These are phyloP conservation scores for Ophiostoma ulmi DNA, from an alignment of 2,329 filamentous ascomycete genomes.

Conservation along the genomic window DNA sequence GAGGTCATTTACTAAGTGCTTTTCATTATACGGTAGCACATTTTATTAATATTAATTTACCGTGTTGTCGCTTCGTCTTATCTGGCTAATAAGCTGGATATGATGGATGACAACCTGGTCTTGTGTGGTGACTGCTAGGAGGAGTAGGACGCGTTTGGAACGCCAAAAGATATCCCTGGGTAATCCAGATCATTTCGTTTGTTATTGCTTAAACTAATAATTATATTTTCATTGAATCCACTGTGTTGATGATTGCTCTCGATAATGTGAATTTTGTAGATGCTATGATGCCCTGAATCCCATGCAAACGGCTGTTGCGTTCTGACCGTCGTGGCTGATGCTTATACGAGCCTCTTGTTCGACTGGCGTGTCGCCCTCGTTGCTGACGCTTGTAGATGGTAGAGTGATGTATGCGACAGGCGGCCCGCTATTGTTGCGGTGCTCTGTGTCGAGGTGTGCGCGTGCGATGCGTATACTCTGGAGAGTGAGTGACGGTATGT, in stretches of 20 bases:
- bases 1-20: conserved; percentile 34
- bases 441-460: not conserved
- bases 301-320: conserved; percentile 66
- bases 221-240: not conserved
- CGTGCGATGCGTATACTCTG: conserved; percentile 51
- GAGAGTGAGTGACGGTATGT: conserved; percentile 51
- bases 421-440: conserved; percentile 33
- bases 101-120: not conserved
- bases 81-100: not conserved
- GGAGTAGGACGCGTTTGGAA: conserved; percentile 21
- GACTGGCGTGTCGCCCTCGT: not conserved
- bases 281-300: conserved; percentile 34
- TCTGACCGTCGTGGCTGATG: conserved; percentile 83
- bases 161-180: conserved; percentile 26
- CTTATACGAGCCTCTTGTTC: conserved; percentile 62
- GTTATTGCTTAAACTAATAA: conserved; percentile 21
- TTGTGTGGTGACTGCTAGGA: not conserved
- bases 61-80: not conserved
- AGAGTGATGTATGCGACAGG: conserved; percentile 42
- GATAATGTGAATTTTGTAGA: not conserved
- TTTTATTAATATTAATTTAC: conserved; percentile 1
- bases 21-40: not conserved
- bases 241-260: no score
- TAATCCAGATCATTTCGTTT: conserved; percentile 19
- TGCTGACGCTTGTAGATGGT: not conserved